Evolutionary conservation across 805 yeast genomes (phyloP).

Genomic region (Candida piceae): DNA sequence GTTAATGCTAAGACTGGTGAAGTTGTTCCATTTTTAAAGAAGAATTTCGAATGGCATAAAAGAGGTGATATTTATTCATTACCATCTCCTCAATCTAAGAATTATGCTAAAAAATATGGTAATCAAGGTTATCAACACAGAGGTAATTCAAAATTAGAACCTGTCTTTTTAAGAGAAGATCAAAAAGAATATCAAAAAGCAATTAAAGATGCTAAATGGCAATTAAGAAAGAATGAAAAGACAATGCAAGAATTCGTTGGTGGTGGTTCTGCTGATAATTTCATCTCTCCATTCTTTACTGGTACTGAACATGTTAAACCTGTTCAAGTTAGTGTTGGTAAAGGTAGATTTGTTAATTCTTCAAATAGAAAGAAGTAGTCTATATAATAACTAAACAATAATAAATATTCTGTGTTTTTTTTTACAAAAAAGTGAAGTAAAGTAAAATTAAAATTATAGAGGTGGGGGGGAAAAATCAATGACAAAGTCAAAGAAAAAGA

Average conservation of each 20-base stretch:
- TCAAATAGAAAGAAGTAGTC: slow-evolving; percentile 31
- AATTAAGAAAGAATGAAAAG: slow-evolving; percentile 79
- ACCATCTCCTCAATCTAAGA: slow-evolving; percentile 83
- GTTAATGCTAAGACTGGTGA: slow-evolving; percentile 75
- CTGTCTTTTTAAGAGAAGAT: slow-evolving; percentile 75
- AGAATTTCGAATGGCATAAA: slow-evolving; percentile 89
- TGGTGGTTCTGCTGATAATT: slow-evolving; percentile 86
- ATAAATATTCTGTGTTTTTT: too few species aligned
- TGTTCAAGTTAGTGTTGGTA: slow-evolving; percentile 75
- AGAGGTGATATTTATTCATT: slow-evolving; percentile 80
- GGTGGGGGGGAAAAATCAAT: too few species aligned
- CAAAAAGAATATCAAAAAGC: slow-evolving; percentile 92
- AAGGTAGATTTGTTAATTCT: slow-evolving; percentile 76
- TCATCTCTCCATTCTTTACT: slow-evolving; percentile 79
- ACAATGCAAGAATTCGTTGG: slow-evolving; percentile 85
- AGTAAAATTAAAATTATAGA: neutral
- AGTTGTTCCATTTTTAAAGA: slow-evolving; percentile 81
- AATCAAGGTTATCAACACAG: slow-evolving; percentile 76
- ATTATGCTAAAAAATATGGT: slow-evolving; percentile 65
- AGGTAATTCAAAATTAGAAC: slow-evolving; percentile 47
- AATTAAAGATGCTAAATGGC: slow-evolving; percentile 83
- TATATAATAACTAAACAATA: too few species aligned
- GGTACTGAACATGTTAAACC: slow-evolving; percentile 49
- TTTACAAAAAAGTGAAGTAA: neutral
- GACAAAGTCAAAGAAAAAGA: too few species aligned